These are phyloP conservation scores for Hypoxylon sp. DNA, from an alignment of 2,329 filamentous ascomycete genomes.

Conservation along the genomic window DNA sequence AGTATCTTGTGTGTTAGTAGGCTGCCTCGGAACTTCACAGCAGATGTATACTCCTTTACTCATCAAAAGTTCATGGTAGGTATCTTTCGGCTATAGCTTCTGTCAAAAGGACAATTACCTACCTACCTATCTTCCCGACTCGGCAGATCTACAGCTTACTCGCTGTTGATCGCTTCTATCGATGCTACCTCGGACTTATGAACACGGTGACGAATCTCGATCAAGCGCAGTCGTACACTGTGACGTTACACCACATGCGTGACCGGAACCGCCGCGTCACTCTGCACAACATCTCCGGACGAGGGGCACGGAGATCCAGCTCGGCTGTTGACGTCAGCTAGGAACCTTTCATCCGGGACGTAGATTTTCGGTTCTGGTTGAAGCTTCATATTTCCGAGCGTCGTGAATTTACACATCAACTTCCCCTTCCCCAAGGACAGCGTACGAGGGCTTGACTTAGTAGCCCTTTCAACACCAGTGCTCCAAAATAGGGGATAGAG, in stretches of 20 bases:
- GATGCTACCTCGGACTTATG: constrained; percentile 9
- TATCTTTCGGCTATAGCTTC: neutral
- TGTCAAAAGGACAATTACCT: neutral
- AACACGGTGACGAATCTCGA: constrained; percentile 27
- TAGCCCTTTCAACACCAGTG: neutral
- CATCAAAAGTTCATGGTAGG: neutral
- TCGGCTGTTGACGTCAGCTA: constrained; percentile 5
- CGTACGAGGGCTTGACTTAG: neutral
- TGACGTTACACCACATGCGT: constrained; percentile 13
- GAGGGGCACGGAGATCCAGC: neutral
- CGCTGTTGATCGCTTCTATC: neutral
- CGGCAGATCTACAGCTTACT: neutral
- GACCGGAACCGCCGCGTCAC: constrained; percentile 10
- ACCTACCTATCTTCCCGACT: constrained; percentile 2
- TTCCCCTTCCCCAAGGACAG: neutral
- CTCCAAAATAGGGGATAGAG: neutral
- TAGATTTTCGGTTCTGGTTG: neutral
- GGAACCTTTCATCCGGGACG: neutral
- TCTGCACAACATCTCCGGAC: neutral
- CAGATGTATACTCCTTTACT: neutral
- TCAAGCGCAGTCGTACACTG: constrained; percentile 6
- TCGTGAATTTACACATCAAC: neutral
- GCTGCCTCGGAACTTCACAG: neutral
- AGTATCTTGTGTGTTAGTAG: neutral
- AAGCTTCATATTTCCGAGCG: neutral